Percentiles rank a stretch among this genome's conserved stretches.
Evolutionary conservation across 257 asterid species (phyloP).

Genomic region (Phtheirospermum japonicum): DNA sequence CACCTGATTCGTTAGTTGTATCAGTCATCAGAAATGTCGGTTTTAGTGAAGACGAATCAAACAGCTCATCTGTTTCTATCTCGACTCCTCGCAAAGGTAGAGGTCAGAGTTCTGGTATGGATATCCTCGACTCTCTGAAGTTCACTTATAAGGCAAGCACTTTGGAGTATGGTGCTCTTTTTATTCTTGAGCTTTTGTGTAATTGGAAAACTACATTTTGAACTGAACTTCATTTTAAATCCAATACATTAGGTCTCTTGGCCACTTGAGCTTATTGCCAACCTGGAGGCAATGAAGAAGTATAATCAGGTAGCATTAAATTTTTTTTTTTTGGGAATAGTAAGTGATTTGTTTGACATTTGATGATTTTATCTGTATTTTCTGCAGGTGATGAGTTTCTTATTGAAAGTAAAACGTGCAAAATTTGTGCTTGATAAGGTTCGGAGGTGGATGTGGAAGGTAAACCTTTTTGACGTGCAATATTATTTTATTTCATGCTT

Average conservation of each 20-base stretch:
- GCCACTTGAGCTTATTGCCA: constrained; percentile 97
- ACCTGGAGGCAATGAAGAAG: constrained; percentile 82
- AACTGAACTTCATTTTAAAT: constrained; percentile 22
- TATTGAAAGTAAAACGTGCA: constrained; percentile 91
- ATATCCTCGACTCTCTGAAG: constrained; percentile 69
- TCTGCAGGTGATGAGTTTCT: constrained; percentile 83
- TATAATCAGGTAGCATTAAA: constrained; percentile 76
- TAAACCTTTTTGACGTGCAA: constrained; percentile 17
- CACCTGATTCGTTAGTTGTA: constrained; percentile 80
- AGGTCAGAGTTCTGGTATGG: constrained; percentile 67
- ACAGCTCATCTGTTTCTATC: constrained; percentile 41
- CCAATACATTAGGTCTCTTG: constrained; percentile 66
- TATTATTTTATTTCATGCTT: constrained; percentile 16
- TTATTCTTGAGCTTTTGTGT: constrained; percentile 17
- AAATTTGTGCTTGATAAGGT: constrained; percentile 91
- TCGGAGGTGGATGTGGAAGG: constrained; percentile 99
- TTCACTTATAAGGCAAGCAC: constrained; percentile 77
- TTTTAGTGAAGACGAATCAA: constrained; percentile 51
- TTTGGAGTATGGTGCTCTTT: constrained; percentile 21
- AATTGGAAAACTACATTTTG: constrained; percentile 9
- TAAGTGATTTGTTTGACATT: constrained; percentile 21
- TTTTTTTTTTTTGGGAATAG: constrained; percentile 14
- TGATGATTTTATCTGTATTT: constrained; percentile 26
- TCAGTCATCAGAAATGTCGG: constrained; percentile 53
- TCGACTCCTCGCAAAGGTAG: constrained; percentile 70